Evolutionary conservation across 2,329 filamentous ascomycete species (phyloP).

Genomic region (Xenosphaeropsis pyriputrescens): DNA sequence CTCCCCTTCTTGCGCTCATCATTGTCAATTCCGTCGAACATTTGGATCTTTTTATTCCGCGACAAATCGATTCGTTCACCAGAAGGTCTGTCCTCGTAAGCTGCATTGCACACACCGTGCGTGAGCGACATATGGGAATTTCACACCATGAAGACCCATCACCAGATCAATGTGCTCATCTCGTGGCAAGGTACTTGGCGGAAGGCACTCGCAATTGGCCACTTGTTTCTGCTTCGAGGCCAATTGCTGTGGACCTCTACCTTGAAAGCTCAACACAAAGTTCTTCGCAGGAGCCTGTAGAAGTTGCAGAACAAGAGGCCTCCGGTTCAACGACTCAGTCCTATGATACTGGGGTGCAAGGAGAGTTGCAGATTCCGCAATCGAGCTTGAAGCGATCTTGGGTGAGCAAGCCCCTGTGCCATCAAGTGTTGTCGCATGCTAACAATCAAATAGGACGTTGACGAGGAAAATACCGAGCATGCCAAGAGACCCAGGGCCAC

Average conservation of each 20-base stretch:
- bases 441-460: background rate
- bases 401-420: conserved; percentile 7
- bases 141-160: conserved; percentile 4
- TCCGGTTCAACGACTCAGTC: conserved; percentile 6
- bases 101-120: conserved; percentile 8
- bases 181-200: conserved; percentile 11
- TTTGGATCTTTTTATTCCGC: conserved; percentile 13
- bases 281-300: background rate
- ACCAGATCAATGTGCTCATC: conserved; percentile 11
- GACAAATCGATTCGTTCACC: conserved; percentile 5
- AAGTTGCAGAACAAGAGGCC: conserved; percentile 1
- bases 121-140: conserved; percentile 8
- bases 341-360: background rate
- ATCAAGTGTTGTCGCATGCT: conserved; percentile 1
- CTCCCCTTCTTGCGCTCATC: conserved; percentile 12
- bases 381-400: conserved; percentile 6
- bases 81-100: conserved; percentile 10
- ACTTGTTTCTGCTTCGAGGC: background rate
- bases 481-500: conserved; percentile 3
- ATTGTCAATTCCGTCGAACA: conserved; percentile 16
- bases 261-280: background rate
- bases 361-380: too few species aligned
- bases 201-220: conserved; percentile 2
- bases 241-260: conserved; percentile 3
- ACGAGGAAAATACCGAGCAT: background rate